Evolutionary conservation across 345 rosid species (phyloP), one percentile per base, ranked within the genome.

Genomic region (Populus deltoides): DNA sequence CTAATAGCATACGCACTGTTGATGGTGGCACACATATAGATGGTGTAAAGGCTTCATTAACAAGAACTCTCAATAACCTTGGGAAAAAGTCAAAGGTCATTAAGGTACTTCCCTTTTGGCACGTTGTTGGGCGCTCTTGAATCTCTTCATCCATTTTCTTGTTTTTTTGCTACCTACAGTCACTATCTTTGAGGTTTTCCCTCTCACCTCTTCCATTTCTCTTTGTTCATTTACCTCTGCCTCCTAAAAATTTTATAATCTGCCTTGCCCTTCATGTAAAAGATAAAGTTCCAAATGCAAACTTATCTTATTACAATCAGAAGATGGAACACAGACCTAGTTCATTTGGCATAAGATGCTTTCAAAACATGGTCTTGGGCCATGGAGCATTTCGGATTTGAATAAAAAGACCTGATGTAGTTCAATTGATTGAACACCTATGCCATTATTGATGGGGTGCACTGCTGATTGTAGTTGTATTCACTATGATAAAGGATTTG

Each of bases 21-120:
- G 99, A 97, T 88, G 99, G 97, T 83, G 98, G 98, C 66, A 97
- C 98, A 62, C 98, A 97, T 77, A 92, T 97, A 75, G 99, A 97
- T 33, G 99, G 99, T 81, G 84, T 88, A 33, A 97, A 92, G 85
- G 89, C 93, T 77, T 90, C 99, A 45, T 78, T 97, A 81, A 97
- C 99, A 41, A 90, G 99, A 86, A 90, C 94, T 73, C 90, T 97
- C 80, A 94, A 91, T 79, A 87, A 62, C 87, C 92, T 97, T 70
- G 97, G 91, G 66, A 97, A 92, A 86, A 97, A 89, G 82, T 91
- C 97, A 17, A 97, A 92, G 82, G 61, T 83, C 77, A 85, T 97
- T 22, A 94, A 94, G 99, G 99, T 96, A 67, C 57, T 85, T 78
- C 36, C 69, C 20, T 25, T 76, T 20, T 75, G 20, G 53, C 35